Percentiles rank a stretch among this genome's conserved stretches.
Evolutionary conservation across 140 eudicot genomes (phyloP).

Genomic region (Oenanthe javanica): DNA sequence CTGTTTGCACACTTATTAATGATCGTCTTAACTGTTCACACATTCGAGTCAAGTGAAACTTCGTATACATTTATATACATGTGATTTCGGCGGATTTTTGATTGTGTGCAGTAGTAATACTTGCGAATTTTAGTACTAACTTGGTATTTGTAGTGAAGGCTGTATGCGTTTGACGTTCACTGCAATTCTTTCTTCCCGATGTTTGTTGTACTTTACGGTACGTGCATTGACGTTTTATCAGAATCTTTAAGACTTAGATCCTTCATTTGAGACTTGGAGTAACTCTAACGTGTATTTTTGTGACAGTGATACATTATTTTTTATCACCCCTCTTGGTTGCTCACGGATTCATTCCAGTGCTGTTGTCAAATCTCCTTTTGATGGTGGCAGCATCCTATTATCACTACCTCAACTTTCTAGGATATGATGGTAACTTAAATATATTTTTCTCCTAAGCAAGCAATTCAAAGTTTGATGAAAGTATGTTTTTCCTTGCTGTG

Average conservation of each 20-base stretch:
- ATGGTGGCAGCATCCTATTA: slow-evolving; percentile 79
- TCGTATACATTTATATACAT: background rate
- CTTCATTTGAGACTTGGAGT: background rate
- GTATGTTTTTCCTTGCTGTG: background rate
- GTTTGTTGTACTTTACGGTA: slow-evolving; percentile 90
- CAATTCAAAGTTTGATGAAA: background rate
- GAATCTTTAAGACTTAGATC: background rate
- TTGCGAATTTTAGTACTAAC: background rate
- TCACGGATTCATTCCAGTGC: slow-evolving; percentile 80
- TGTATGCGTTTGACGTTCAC: slow-evolving; percentile 97
- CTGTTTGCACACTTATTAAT: background rate
- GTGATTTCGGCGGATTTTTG: background rate
- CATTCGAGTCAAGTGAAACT: background rate
- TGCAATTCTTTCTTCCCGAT: slow-evolving; percentile 97
- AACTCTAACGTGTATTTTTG: slow-evolving; percentile 16
- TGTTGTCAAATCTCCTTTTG: slow-evolving; percentile 84
- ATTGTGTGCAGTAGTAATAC: background rate
- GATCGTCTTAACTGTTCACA: background rate
- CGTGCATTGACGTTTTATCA: slow-evolving; percentile 16
- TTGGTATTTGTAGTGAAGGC: slow-evolving; percentile 44
- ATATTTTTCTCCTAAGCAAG: background rate
- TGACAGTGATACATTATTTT: slow-evolving; percentile 87
- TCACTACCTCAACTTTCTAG: slow-evolving; percentile 92
- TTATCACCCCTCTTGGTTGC: slow-evolving; percentile 87
- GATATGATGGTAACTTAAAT: slow-evolving; percentile 74